Percentiles rank a stretch among this genome's conserved stretches.
phyloP scores from a whole-genome alignment of 305 asterid species.

The Fraxinus paxiana region DNA sequence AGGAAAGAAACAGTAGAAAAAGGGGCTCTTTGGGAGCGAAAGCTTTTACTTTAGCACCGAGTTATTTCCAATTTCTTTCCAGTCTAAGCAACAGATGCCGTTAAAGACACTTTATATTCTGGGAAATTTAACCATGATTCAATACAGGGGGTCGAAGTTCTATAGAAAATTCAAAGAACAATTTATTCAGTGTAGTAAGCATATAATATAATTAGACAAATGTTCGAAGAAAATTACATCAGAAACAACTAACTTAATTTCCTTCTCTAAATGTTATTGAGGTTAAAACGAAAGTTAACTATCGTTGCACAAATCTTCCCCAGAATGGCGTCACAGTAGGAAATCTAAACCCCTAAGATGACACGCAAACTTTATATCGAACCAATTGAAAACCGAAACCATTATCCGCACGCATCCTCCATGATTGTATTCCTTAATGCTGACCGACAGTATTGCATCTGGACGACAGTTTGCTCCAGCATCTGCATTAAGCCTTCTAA shows the following conservation, averaged over 20 bases:
- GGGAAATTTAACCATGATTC: not conserved
- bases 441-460: not conserved
- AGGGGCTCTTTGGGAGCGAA: not conserved
- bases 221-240: conserved; percentile 4
- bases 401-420: not conserved
- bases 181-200: not conserved
- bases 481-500: not conserved
- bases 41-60: not conserved
- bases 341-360: not conserved
- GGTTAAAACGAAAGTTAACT: not conserved
- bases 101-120: not conserved
- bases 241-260: not conserved
- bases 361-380: not conserved
- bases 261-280: not conserved
- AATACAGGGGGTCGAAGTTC: not conserved
- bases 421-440: not conserved
- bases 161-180: not conserved
- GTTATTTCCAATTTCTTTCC: not conserved
- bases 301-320: not conserved
- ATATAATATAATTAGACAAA: not conserved
- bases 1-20: not conserved
- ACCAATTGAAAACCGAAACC: not conserved
- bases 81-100: not conserved
- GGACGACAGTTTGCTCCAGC: not conserved
- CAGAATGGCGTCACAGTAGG: not conserved